phyloP scores from a whole-genome alignment of 768 basidiomycete species.

The Tulasnella sp. region DNA sequence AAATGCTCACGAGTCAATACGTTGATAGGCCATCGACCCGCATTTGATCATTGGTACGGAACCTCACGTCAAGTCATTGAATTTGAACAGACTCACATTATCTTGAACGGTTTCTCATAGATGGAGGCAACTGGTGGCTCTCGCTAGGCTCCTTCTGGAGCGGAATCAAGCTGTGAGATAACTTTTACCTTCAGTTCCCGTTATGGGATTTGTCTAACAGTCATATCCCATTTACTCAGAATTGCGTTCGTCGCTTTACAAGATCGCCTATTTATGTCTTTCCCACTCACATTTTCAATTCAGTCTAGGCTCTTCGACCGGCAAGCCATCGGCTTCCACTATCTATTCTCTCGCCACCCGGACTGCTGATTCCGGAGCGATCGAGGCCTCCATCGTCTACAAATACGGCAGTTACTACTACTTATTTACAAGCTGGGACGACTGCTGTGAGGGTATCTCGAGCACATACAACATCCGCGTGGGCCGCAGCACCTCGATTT shows the following conservation, averaged over 20 bases:
- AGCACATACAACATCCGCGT: slow-evolving; percentile 54
- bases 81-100: not conserved
- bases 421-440: slow-evolving; percentile 46
- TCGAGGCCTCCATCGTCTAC: slow-evolving; percentile 40
- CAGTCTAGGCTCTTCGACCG: slow-evolving; percentile 33
- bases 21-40: slow-evolving; percentile 40
- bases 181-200: too few relatives aligned
- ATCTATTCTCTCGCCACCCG: slow-evolving; percentile 38
- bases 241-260: not conserved
- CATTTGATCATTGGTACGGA: too few relatives aligned
- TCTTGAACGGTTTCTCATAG: slow-evolving; percentile 20
- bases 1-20: not conserved
- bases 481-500: slow-evolving; percentile 35
- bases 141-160: slow-evolving; percentile 47
- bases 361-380: slow-evolving; percentile 34
- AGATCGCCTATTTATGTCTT: not conserved
- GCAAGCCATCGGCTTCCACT: slow-evolving; percentile 31
- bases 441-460: slow-evolving; percentile 38
- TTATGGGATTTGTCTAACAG: slow-evolving; percentile 5
- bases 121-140: slow-evolving; percentile 37
- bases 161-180: slow-evolving; percentile 37
- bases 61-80: too few relatives aligned
- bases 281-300: not conserved
- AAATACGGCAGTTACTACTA: slow-evolving; percentile 39
- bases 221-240: not conserved